Conservation (phyloP, 73 alveolate genomes). For the Paramecium sexaurelia region DNA sequence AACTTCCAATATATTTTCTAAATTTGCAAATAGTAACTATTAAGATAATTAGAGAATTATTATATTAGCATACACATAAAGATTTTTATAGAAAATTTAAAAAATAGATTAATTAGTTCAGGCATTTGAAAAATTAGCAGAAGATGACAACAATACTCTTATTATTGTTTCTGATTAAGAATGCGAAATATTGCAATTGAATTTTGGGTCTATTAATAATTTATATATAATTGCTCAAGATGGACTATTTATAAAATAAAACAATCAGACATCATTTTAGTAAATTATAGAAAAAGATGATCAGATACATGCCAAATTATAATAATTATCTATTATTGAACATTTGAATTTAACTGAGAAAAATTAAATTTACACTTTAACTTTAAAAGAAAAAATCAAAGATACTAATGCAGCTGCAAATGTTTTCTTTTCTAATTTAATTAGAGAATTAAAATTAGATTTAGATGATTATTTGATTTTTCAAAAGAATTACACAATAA, state of each 20-base stretch:
- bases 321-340: background rate
- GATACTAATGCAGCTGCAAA: background rate
- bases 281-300: background rate
- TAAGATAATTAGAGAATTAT: constrained; percentile 4
- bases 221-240: background rate
- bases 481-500: background rate
- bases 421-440: background rate
- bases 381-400: background rate
- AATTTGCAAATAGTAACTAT: background rate
- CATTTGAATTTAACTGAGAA: background rate
- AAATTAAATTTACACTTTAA: background rate
- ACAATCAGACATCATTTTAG: background rate
- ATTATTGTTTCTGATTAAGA: background rate
- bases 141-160: background rate
- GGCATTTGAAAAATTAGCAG: background rate
- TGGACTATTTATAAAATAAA: constrained; percentile 34
- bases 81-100: background rate
- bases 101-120: background rate
- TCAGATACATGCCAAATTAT: background rate
- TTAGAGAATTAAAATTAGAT: background rate
- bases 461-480: background rate
- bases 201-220: background rate
- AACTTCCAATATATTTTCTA: background rate
- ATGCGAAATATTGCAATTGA: background rate
- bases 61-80: background rate